Evolutionary conservation across 169 alveolate genomes (phyloP), one percentile per base, ranked within the genome.

Genomic region (Cystoisospora suis): DNA sequence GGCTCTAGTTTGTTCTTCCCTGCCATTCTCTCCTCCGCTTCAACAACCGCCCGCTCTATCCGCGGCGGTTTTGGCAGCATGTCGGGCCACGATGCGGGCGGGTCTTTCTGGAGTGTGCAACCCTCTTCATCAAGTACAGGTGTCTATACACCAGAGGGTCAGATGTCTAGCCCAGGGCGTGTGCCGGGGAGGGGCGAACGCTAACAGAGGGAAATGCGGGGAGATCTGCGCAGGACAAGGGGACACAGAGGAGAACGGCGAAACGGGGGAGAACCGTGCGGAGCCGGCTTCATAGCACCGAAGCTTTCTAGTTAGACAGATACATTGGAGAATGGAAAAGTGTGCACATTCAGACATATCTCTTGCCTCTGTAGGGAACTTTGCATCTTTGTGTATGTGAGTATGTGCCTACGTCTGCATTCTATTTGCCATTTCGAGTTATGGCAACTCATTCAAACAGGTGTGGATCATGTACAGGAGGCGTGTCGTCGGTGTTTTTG

Each of bases 71-170:
- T n/a, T 65, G 44, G 77, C 77, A 5, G 77, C 77, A 12, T 65
- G 77, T 44, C n/a, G 77, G 77, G n/a, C 77, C n/a, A 65, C 77
- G 42, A 65, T 65, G 77, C 38, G 77, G n/a, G 77, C 77, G 12
- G 77, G 77, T 15, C 15, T 65, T 44, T 65, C 77, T 15, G 77
- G 77, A 7, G 77, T 65, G 45, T 65, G 34, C 77, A 44, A 36
- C 23, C 77, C 77, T 65, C 77, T 65, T 12, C 77, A 65, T 15
- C 77, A 65, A 36, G 77, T 65, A 7, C 77, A 65, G 42, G 77
- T 65, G 42, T 65, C 77, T 65, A 6, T 65, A 23, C 77, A 65
- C 77, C 77, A 65, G 77, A 36, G 77, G n/a, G 44, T 65, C n/a
- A 36, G 77, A 15, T 65, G 5, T 2, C 77, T 65, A 20, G 77